Conservation (phyloP, 1,284 basidiomycete species). For the Ceratobasidium papillatum region DNA sequence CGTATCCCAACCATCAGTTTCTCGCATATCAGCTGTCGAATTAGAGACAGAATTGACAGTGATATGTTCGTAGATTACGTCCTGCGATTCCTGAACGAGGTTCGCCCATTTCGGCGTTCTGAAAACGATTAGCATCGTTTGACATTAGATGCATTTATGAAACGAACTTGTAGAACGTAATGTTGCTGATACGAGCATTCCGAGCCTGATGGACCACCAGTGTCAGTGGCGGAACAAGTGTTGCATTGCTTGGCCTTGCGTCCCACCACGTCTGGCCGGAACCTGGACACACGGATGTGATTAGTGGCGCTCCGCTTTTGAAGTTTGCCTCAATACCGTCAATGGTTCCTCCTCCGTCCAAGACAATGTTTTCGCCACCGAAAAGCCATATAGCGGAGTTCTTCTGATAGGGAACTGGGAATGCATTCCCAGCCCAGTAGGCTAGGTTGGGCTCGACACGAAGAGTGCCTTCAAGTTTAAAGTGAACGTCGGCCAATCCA, state of each 20-base stretch:
- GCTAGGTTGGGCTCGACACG: conserved; percentile 19
- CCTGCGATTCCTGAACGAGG: conserved; percentile 42
- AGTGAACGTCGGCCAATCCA: background rate
- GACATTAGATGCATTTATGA: conserved; percentile 1
- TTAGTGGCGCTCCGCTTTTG: conserved; percentile 49
- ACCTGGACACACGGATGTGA: conserved; percentile 45
- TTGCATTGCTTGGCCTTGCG: conserved; percentile 57
- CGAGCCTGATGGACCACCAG: conserved; percentile 67
- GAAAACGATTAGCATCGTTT: conserved; percentile 57
- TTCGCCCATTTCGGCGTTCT: conserved; percentile 42
- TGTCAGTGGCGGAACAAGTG: conserved; percentile 67
- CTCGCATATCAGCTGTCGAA: conserved; percentile 39
- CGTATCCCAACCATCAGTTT: conserved; percentile 39
- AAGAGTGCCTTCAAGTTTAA: conserved; percentile 24
- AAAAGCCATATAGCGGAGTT: conserved; percentile 51
- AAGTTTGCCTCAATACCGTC: conserved; percentile 63
- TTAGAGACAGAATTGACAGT: conserved; percentile 44
- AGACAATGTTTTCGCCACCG: conserved; percentile 63
- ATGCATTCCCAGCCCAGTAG: conserved; percentile 21
- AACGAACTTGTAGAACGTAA: conserved; percentile 43
- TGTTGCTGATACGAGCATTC: conserved; percentile 61
- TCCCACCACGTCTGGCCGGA: conserved; percentile 52
- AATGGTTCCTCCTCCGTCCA: conserved; percentile 67
- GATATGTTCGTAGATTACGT: conserved; percentile 46
- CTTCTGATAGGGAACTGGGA: conserved; percentile 22